Base-by-base conservation (phyloP, 2,329 filamentous ascomycete species). In the Fusarium penzigii region DNA sequence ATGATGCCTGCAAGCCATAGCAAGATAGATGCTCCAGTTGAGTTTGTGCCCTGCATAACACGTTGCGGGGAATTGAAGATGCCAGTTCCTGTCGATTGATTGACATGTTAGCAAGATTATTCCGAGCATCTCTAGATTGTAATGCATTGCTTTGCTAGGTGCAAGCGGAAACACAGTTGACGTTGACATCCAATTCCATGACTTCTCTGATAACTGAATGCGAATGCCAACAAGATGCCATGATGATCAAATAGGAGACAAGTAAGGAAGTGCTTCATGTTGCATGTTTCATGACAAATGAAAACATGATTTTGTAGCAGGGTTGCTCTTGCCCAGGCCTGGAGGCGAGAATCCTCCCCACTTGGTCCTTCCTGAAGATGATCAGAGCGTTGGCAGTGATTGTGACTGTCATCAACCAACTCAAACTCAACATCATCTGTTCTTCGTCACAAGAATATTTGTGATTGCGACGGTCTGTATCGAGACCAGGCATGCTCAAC, bases 1-100 rank as follows among this genome's bases (percentile, higher is more conserved):
- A 76, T 52, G 34, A 68, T 66, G 9, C 72, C 73, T 5, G 67
- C 66, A 13, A 72, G 52, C 75, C 75, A 77, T 25, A 77, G 64
- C 10, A 77, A 66, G 10, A 77, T 61, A 5, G 72, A 62, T 12
- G 67, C 61, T 3, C 68, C 70, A 1, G 68, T 65, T 34, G 67
- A 72, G 17, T 54, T 47, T 13, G 70, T 72, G 10, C 68, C 70
- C 12, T 58, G 44, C 58, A 73, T 68, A 11, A 73, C 71, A 17
- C 62, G 58, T 10, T 59, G 51, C 7, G 70, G 71, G 2, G 66
- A 68, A 46, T 68, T 70, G 52, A 73, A 73, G 52, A 73, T 71
- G 17, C 70, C 70, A 3, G 70, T 72, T 47, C 70, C 70, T 72
- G 12, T 11, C 1, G 14, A 38, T 46, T 29, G 6, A 6, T 12